phyloP scores from a whole-genome alignment of 805 yeast species.

The Kodamaea kaohsiungensis region DNA sequence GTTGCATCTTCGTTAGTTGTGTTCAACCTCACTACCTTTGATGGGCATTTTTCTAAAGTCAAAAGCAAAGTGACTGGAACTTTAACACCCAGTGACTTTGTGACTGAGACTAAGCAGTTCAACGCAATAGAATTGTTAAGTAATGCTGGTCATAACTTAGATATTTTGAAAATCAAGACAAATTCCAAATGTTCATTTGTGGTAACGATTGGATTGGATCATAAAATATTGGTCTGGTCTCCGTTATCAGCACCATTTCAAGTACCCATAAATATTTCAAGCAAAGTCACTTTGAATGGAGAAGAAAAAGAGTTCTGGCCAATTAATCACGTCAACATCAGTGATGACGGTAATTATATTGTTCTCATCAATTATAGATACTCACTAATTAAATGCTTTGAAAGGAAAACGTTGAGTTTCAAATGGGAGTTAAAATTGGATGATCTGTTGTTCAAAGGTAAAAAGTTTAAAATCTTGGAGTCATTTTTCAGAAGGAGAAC shows the following conservation, averaged over 20 bases:
- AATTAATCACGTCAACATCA: constrained; percentile 54
- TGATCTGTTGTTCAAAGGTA: constrained; percentile 28
- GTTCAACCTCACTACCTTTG: constrained; percentile 27
- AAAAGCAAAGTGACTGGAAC: constrained; percentile 1
- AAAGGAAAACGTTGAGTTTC: constrained; percentile 54
- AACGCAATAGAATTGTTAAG: constrained; percentile 30
- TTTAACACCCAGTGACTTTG: constrained; percentile 8
- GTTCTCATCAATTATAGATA: constrained; percentile 52
- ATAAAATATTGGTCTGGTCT: constrained; percentile 71
- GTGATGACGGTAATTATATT: constrained; percentile 59
- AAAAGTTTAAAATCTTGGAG: constrained; percentile 46
- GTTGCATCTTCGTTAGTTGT: constrained; percentile 49
- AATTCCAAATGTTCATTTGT: constrained; percentile 62
- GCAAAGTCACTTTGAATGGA: constrained; percentile 46
- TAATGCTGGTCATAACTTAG: constrained; percentile 56
- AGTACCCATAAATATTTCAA: constrained; percentile 27
- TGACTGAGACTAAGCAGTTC: constrained; percentile 20
- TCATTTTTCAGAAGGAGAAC: constrained; percentile 62
- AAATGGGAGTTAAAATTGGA: constrained; percentile 53
- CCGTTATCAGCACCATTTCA: constrained; percentile 42
- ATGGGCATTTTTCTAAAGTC: constrained; percentile 1
- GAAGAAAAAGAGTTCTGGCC: constrained; percentile 54
- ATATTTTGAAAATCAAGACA: constrained; percentile 60
- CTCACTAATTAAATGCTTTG: constrained; percentile 61
- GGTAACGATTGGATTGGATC: constrained; percentile 73